These are phyloP conservation scores for Lentinus polychrous DNA, from an alignment of 1,284 basidiomycete species.

Conservation along the genomic window DNA sequence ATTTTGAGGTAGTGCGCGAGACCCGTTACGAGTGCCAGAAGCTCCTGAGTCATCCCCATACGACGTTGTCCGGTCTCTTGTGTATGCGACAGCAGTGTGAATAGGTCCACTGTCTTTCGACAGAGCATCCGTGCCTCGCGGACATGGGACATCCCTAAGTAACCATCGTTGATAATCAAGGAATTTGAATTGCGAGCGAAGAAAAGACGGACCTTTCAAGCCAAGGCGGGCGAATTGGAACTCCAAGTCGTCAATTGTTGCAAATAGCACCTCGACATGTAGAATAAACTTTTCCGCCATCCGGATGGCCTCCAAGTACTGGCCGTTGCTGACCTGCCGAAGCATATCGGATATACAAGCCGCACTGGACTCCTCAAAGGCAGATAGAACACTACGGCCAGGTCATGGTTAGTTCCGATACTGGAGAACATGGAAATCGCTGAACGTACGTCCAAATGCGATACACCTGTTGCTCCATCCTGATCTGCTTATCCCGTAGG, in stretches of 20 bases:
- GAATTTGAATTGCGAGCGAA: neutral
- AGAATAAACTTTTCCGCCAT: slow-evolving; percentile 99
- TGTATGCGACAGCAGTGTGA: slow-evolving; percentile 94
- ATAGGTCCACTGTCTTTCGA: slow-evolving; percentile 98
- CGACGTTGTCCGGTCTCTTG: slow-evolving; percentile 85
- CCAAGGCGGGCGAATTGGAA: slow-evolving; percentile 78
- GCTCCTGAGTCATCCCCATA: slow-evolving; percentile 95
- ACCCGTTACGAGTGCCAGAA: slow-evolving; percentile 96
- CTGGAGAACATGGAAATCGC: neutral
- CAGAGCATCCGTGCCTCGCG: slow-evolving; percentile 98
- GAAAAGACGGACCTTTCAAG: slow-evolving; percentile 67
- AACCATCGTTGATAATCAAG: neutral
- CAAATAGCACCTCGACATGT: slow-evolving; percentile 97
- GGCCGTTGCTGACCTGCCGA: slow-evolving; percentile 91
- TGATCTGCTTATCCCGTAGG: slow-evolving; percentile 87
- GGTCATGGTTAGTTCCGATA: neutral
- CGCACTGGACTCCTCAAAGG: slow-evolving; percentile 98
- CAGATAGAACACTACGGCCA: slow-evolving; percentile 73
- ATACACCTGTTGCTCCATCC: slow-evolving; percentile 97
- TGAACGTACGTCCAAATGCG: slow-evolving; percentile 88
- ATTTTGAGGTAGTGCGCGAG: slow-evolving; percentile 99
- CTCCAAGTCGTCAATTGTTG: slow-evolving; percentile 95
- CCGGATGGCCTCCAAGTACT: slow-evolving; percentile 93
- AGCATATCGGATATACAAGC: slow-evolving; percentile 99
- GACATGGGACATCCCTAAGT: slow-evolving; percentile 91